Conservation (phyloP, 768 basidiomycete species). For the Cyathus striatus region DNA sequence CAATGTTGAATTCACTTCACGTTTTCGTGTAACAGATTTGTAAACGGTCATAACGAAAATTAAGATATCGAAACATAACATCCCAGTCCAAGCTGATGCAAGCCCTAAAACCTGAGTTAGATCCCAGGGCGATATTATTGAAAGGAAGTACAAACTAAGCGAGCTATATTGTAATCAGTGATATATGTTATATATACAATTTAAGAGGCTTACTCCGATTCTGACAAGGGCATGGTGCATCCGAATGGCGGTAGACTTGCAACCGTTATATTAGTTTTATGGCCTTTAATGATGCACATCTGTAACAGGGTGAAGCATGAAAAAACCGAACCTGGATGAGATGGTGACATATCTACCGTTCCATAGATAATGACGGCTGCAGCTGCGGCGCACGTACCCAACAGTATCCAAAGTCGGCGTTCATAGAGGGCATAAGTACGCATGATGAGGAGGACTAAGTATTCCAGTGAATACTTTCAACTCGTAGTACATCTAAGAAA, state of each 20-base stretch:
- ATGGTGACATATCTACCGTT: background rate
- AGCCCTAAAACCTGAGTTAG: constrained; percentile 15
- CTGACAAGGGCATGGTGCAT: constrained; percentile 16
- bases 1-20: constrained; percentile 15
- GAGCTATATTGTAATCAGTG: no score
- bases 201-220: constrained; percentile 14
- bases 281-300: constrained; percentile 17
- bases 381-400: constrained; percentile 16
- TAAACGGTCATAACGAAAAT: constrained; percentile 36
- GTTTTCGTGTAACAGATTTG: constrained; percentile 22
- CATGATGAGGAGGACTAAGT: constrained; percentile 29
- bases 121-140: background rate
- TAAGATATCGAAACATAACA: constrained; percentile 33
- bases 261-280: constrained; percentile 2
- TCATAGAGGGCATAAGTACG: constrained; percentile 37
- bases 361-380: constrained; percentile 21
- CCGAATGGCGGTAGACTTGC: constrained; percentile 9
- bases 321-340: background rate
- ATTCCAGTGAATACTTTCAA: background rate
- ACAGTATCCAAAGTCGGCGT: constrained; percentile 19
- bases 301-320: constrained; percentile 3
- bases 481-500: no score
- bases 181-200: no score
- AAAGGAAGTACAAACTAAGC: no score
- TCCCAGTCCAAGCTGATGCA: constrained; percentile 32